Evolutionary conservation across 2,329 filamentous ascomycete genomes (phyloP).

Genomic region (Diaporthe vaccinii): DNA sequence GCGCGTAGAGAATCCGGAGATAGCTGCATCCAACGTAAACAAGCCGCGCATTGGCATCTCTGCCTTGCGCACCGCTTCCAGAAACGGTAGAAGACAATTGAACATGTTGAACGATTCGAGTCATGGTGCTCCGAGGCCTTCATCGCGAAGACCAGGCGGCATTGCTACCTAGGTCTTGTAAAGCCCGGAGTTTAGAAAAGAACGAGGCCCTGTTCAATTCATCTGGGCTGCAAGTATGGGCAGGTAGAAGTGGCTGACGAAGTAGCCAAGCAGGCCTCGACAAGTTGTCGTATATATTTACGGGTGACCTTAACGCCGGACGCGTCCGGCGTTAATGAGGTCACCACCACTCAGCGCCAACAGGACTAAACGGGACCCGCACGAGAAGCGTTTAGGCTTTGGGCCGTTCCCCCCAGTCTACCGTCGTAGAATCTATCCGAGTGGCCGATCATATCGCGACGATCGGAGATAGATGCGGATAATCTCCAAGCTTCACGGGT

Average conservation of each 20-base stretch:
- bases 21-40: not conserved
- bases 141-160: constrained; percentile 11
- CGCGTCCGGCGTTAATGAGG: constrained; percentile 14
- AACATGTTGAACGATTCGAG: not conserved
- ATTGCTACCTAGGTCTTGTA: not conserved
- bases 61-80: not conserved
- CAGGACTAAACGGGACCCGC: not conserved
- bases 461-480: constrained; percentile 25
- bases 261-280: not conserved
- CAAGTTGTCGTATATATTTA: not conserved
- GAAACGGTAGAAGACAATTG: not conserved
- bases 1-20: not conserved
- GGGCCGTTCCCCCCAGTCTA: not conserved
- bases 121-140: not conserved
- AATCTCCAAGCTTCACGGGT: constrained; percentile 17
- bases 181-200: not conserved
- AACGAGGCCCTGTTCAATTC: not conserved
- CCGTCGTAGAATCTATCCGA: not conserved
- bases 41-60: not conserved
- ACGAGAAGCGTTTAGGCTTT: not conserved
- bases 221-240: not conserved
- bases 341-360: not conserved
- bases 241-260: constrained; percentile 1
- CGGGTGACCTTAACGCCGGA: constrained; percentile 17
- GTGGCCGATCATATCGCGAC: not conserved